Evolutionary conservation across 2,329 filamentous ascomycete genomes (phyloP), one percentile per base, ranked within the genome.

Genomic region (Cercospora canescens): DNA sequence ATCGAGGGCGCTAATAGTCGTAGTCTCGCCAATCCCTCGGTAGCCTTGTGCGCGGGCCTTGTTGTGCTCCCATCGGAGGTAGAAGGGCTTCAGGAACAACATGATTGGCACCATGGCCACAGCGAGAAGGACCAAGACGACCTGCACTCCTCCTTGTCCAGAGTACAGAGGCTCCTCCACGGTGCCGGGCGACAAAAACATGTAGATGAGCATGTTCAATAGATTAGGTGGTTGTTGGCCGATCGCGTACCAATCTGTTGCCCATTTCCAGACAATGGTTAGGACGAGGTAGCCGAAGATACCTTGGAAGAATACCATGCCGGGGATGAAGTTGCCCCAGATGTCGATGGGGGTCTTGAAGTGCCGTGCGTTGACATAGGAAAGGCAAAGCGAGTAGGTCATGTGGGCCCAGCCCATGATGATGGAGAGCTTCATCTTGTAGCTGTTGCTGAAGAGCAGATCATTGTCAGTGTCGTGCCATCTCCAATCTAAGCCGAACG

Each of bases 401-500:
- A 99, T 99, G 83, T 97, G 94, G 66, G 88, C 88, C 95, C 96
- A 99, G 79, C 96, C 95, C 71, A 99, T 87, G 71, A 99, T 88
- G 77, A 99, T 97, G 83, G 92, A 96, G 82, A 99, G 91, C 86
- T 99, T 99, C 95, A 99, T 99, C 89, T 99, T 99, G 87, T 95
- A 96, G 81, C 92, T 96, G 90, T 99, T 99, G 79, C 88, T 91
- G 83, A 99, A 99, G 58, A 99, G 87, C 21, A 99, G 86, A 67
- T 96, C 91, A 75, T 99, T 99, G 75, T 98, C 94, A 12, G 93
- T 91, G 67, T 91, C 93, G 78, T 99, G 96, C 95, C 95, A 99
- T 76, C 90, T 91, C 89, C 90, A 97, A 77, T 99, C 95, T 67
- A 99, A 82, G 72, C 95, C 95, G 76, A 99, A 97, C 16, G 96